Conservation (phyloP, 2,329 filamentous ascomycete species). For the Pseudogymnoascus sp. region DNA sequence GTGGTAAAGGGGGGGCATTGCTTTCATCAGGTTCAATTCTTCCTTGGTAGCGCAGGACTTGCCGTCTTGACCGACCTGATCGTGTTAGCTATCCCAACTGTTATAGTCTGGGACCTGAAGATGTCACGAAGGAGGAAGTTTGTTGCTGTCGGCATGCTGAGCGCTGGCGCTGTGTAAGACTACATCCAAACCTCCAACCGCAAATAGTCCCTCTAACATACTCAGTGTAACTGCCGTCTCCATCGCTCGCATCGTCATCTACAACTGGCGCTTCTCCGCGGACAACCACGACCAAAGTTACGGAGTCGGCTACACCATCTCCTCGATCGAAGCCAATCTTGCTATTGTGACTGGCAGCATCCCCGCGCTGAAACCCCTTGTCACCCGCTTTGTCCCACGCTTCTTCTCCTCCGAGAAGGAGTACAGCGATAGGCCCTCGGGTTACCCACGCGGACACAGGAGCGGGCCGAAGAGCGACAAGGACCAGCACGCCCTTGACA, state of each 20-base stretch:
- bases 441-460: not conserved
- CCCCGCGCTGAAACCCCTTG: slow-evolving; percentile 14
- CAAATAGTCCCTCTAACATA: not conserved
- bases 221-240: slow-evolving; percentile 18
- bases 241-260: slow-evolving; percentile 15
- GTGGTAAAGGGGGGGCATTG: slow-evolving; percentile 17
- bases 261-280: slow-evolving; percentile 13
- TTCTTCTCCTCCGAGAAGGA: not conserved
- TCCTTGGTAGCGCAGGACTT: slow-evolving; percentile 17
- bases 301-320: slow-evolving; percentile 19
- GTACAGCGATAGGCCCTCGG: not conserved
- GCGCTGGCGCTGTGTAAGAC: slow-evolving; percentile 14
- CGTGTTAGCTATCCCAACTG: slow-evolving; percentile 18
- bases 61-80: slow-evolving; percentile 19
- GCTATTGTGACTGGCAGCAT: slow-evolving; percentile 18
- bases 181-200: not conserved
- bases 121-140: slow-evolving; percentile 17
- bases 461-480: not conserved
- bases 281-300: slow-evolving; percentile 13
- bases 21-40: slow-evolving; percentile 16
- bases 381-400: slow-evolving; percentile 11
- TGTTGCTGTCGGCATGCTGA: slow-evolving; percentile 11
- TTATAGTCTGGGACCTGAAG: slow-evolving; percentile 19
- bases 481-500: slow-evolving; percentile 2
- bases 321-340: slow-evolving; percentile 18